phyloP scores from a whole-genome alignment of 31 red algal species.

The Endocladia muricata region DNA sequence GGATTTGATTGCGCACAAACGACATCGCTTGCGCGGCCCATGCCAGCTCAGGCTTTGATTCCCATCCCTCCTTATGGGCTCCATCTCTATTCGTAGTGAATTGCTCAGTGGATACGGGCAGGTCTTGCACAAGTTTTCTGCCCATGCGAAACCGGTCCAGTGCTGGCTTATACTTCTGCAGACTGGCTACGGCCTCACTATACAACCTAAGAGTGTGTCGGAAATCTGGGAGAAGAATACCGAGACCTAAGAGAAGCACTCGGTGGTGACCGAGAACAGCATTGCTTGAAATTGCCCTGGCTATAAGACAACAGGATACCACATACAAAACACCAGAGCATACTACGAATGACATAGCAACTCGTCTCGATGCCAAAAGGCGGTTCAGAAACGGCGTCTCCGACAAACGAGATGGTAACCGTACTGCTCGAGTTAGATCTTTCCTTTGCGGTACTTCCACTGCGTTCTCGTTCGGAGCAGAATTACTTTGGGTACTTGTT shows the following conservation, averaged over 20 bases:
- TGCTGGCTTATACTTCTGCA: conserved; percentile 13
- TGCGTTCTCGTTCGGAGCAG: too few relatives aligned
- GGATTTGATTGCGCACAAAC: conserved; percentile 1
- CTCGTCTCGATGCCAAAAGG: conserved; percentile 7
- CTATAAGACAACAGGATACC: conserved; percentile 6
- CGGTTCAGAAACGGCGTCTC: conserved; percentile 15
- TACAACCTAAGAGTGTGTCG: conserved; percentile 20
- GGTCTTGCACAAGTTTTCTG: not conserved
- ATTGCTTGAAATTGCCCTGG: not conserved
- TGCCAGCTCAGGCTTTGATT: not conserved
- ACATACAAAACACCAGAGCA: conserved; percentile 4
- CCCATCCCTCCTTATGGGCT: not conserved
- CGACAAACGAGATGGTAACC: too few relatives aligned
- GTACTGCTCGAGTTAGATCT: too few relatives aligned
- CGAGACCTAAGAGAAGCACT: conserved; percentile 24
- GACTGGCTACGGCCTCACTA: conserved; percentile 12
- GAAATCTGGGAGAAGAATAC: conserved; percentile 40
- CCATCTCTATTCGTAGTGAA: not conserved
- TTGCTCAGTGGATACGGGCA: not conserved
- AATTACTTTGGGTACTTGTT: too few relatives aligned
- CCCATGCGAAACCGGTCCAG: conserved; percentile 8
- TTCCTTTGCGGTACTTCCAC: too few relatives aligned
- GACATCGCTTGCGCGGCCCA: conserved; percentile 1
- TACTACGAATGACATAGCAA: conserved; percentile 24
- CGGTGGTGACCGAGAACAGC: conserved; percentile 11